Evolutionary conservation across 164 flowering plant genomes (phyloP), one percentile per base, ranked within the genome.

Genomic region (Annona squamosa): DNA sequence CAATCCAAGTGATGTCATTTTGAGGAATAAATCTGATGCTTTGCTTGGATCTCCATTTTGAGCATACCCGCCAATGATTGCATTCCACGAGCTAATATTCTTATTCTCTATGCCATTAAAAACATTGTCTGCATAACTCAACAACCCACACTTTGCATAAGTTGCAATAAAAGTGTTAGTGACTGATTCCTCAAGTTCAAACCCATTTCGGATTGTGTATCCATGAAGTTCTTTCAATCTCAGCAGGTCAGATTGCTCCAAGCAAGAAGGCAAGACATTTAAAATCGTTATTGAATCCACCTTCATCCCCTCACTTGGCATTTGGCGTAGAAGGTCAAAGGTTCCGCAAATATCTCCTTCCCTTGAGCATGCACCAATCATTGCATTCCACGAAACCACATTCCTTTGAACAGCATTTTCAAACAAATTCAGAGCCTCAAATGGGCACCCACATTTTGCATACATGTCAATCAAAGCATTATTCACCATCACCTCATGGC

Each of bases 171-270:
- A 78, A 71, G 86, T 86, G 81, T 86, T 90, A 17, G 84, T 84
- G 42, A 90, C 84, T 75, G 88, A 69, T 18, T 82, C 86, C 74
- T 85, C 81, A 75, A 63, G 18, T 41, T 75, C 79, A 78, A 84
- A 82, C 19, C 85, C 86, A 71, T 81, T 81, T 79, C 90, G 82
- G 4, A 86, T 18, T 13, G 92, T 80, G 74, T 85, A 85, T 26
- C 88, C 85, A 81, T 92, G 95, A 74, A 92, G 84, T 81, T 87
- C 90, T 83, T 84, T 89, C 82, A 89, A 79, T 61, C 77, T 82
- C 70, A 63, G 16, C 66, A 86, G 71, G 47, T 81, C 81, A 0
- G 83, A 73, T 47, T 64, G 73, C 66, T 76, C 77, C 26, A 72
- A 70, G 73, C 86, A 89, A 65, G 77, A 85, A 1, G 90, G 83